A percentile compares a stretch with the other conserved stretches of the same genome.
phyloP scores from a whole-genome alignment of 192 early-diverging fungal genomes.

The Umbelopsis ramanniana region DNA sequence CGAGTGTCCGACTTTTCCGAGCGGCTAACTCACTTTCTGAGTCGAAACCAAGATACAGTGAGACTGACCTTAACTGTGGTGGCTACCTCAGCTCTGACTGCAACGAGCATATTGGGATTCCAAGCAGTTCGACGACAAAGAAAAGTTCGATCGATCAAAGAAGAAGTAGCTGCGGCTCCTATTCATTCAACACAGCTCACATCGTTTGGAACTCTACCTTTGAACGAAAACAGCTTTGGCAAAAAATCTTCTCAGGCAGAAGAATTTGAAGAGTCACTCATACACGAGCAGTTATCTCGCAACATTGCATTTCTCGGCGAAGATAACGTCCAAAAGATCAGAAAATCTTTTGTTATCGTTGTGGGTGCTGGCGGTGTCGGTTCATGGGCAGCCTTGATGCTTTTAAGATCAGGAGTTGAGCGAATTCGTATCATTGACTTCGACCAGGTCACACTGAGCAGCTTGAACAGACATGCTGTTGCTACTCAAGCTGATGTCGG shows the following conservation, averaged over 20 bases:
- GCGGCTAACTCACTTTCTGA: conserved; percentile 22
- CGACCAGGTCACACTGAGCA: conserved; percentile 94
- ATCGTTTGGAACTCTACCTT: conserved; percentile 23
- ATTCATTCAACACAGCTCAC: conserved; percentile 37
- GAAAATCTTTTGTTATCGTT: conserved; percentile 87
- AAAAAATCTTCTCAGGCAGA: neutral
- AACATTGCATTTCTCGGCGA: conserved; percentile 92
- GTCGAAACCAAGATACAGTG: conserved; percentile 33
- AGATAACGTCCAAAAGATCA: conserved; percentile 72
- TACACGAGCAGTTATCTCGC: conserved; percentile 83
- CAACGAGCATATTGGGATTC: conserved; percentile 57
- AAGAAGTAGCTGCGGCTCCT: conserved; percentile 48
- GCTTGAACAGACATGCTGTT: conserved; percentile 94
- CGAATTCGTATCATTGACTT: conserved; percentile 93
- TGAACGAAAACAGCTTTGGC: neutral
- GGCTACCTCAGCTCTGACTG: conserved; percentile 69
- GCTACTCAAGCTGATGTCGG: conserved; percentile 91
- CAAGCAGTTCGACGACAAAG: conserved; percentile 51
- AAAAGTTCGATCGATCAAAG: conserved; percentile 59
- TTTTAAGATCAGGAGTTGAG: conserved; percentile 86
- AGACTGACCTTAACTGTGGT: conserved; percentile 56
- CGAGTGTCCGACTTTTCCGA: conserved; percentile 23
- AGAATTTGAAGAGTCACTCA: conserved; percentile 66
- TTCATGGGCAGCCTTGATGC: conserved; percentile 88
- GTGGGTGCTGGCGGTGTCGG: conserved; percentile 97